Base-by-base conservation (phyloP, 768 basidiomycete species). In the Mycena crocata region DNA sequence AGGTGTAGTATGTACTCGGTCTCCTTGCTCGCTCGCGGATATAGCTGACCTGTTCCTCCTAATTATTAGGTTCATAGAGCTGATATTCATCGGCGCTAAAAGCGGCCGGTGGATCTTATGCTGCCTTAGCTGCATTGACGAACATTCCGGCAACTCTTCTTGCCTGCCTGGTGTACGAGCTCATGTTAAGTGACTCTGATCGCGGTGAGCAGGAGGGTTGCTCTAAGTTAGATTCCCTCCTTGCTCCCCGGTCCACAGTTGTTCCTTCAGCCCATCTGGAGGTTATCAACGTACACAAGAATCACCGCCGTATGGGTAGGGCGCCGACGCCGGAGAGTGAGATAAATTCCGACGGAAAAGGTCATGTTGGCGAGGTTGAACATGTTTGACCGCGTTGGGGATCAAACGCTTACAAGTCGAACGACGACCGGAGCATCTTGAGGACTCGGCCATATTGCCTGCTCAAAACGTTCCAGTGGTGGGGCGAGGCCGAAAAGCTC, bases 61-160 rank as follows among this genome's bases (percentile, higher is more conserved):
- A n/a, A n/a, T n/a, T n/a, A n/a, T n/a, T n/a, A n/a, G n/a, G n/a
- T n/a, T n/a, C n/a, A n/a, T n/a, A n/a, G n/a, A n/a, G n/a, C n/a
- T n/a, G n/a, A n/a, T n/a, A n/a, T n/a, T n/a, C n/a, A n/a, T n/a
- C n/a, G n/a, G n/a, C n/a, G n/a, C n/a, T n/a, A n/a, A n/a, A n/a
- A 62, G 69, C 64, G 26, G 64, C 31, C 9, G 69, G 64, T 13
- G 55, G 56, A 19, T 87, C 86, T 15, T 92, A 91, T 71, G 84
- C 87, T 2, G 90, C 89, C 5, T 84, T 91, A 49, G 74, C 90
- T 1, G 87, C 90, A 2, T 81, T 91, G 23, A 87, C 87, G 5
- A 91, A 89, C 67, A 88, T 91, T 68, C 89, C 88, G 2, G 88
- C 89, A 2, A 91, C 84, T 14, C 55, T 90, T 26, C 76, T 89